Base-by-base conservation (phyloP, 1,284 basidiomycete genomes). In the Moesziomyces parantarcticus region DNA sequence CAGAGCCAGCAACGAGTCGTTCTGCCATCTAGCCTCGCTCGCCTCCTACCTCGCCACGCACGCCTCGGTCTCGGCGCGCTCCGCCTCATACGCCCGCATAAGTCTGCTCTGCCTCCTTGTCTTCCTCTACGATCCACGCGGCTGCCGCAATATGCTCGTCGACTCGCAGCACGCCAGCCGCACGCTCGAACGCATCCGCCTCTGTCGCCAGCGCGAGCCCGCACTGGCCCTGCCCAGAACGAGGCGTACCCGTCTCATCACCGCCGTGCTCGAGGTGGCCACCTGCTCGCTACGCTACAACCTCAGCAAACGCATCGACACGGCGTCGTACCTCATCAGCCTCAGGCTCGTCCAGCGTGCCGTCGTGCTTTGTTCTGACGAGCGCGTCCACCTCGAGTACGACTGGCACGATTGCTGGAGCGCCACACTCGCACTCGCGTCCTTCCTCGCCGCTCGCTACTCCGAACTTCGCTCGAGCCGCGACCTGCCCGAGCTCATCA, bases 181-280 rank as follows among this genome's bases (percentile, higher is more conserved):
- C 9, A 50, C 43, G 3, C 58, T 77, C 21, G 56, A 61, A 16
- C 58, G 36, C 25, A 57, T 76, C 4, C 58, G 65, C 20, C 50
- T 77, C 49, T 80, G 79, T 42, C 72, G 79, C n/a, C 76, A 80
- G 46, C 71, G 72, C 16, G 70, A 77, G 34, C 79, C 79, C 2
- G 61, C 60, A 0, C 64, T 66, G 5, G 51, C 75, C 1, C 41
- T 63, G 5, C 63, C 71, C 8, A 58, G 75, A 14, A 59, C 52
- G 16, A 76, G 74, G 39, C 74, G 76, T 23, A 58, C 40, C 1
- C 68, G 77, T 10, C 66, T 80, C n/a, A 44, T 80, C 25, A 71
- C 78, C 7, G 56, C 52, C 32, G 58, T 75, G 6, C 72, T 81
- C 7, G 77, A 80, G 52, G 58, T 66, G 0, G 69, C 67, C 23